Base-by-base conservation (phyloP, 2,329 filamentous ascomycete species). In the Clonostachys solani region DNA sequence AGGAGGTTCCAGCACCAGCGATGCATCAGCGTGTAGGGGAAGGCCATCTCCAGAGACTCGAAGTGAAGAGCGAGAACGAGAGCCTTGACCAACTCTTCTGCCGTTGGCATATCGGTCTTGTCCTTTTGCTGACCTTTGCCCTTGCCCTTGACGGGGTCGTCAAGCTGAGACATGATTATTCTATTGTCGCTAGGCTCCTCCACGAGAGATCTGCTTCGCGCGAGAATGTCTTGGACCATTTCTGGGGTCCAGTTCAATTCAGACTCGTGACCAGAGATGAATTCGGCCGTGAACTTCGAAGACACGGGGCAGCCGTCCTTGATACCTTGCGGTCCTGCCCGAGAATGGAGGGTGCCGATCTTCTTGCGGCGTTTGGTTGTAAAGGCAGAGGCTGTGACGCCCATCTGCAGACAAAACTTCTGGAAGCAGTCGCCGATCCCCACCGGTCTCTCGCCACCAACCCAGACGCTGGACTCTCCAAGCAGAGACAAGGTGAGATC, bases 21-120 rank as follows among this genome's bases (percentile, higher is more conserved):
- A 50, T 74, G 73, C 49, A 76, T 52, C 6, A 42, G 13, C 33
- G 72, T 50, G 46, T 71, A 71, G n/a, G 72, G 67, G 44, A 73
- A 69, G 0, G 54, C 51, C 5, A 72, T 44, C 49, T 70, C 65
- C 1, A 65, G 5, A 1, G 58, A 47, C 50, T 75, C 72, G 7
- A 51, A 55, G 2, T 69, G 53, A 3, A 75, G 56, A 0, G 64
- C 56, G 12, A 62, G 49, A 3, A 55, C 52, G 3, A 74, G 57
- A 5, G 49, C 46, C 40, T 56, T 43, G 19, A 71, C 53, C 1
- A 73, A 60, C 17, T 63, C 40, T 5, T 54, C 53, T 1, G 56
- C 45, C 1, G 46, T 34, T 7, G 29, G 44, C 19, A 61, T 29
- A 17, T 42, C 44, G 17, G n/a, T 16, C 8, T 40, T 7, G 23